A percentile compares a stretch with the other conserved stretches of the same genome.
phyloP scores from a whole-genome alignment of 2,329 filamentous ascomycete species.

The Blumeria hordei region DNA sequence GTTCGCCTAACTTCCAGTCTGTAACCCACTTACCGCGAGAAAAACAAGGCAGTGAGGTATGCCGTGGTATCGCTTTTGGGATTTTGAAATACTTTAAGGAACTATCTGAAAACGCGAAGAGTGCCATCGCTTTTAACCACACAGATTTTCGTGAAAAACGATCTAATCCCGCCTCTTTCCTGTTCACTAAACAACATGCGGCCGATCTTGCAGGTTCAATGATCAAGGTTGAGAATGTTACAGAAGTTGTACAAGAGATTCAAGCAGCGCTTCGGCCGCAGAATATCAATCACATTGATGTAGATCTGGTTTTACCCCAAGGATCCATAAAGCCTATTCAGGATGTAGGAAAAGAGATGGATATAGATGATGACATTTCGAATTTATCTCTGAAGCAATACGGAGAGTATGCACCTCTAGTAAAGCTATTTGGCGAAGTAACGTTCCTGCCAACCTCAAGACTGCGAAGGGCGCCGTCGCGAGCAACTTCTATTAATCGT shows the following conservation, averaged over 20 bases:
- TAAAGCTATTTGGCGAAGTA: conserved; percentile 60
- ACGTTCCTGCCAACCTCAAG: conserved; percentile 72
- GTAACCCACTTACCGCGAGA: conserved; percentile 79
- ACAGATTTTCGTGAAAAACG: conserved; percentile 22
- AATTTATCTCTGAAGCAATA: conserved; percentile 45
- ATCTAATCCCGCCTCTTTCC: conserved; percentile 32
- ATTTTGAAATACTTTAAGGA: conserved; percentile 88
- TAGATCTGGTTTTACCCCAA: conserved; percentile 66
- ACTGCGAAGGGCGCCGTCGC: conserved; percentile 65
- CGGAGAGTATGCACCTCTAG: conserved; percentile 49
- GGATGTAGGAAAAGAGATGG: conserved; percentile 32
- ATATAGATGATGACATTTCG: conserved; percentile 34
- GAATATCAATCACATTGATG: conserved; percentile 59
- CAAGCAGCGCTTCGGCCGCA: conserved; percentile 58
- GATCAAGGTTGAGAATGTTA: conserved; percentile 53
- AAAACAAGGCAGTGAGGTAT: conserved; percentile 86
- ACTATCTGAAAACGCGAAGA: conserved; percentile 53
- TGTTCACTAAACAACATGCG: conserved; percentile 83
- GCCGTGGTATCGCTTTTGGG: conserved; percentile 73
- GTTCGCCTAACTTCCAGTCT: conserved; percentile 71
- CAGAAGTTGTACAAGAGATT: conserved; percentile 48
- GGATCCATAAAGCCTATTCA: conserved; percentile 43
- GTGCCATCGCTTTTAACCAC: conserved; percentile 32
- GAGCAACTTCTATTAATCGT: conserved; percentile 56
- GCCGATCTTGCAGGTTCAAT: conserved; percentile 73